Base-by-base conservation (phyloP, 441 rosid species). In the Adansonia grandidieri region DNA sequence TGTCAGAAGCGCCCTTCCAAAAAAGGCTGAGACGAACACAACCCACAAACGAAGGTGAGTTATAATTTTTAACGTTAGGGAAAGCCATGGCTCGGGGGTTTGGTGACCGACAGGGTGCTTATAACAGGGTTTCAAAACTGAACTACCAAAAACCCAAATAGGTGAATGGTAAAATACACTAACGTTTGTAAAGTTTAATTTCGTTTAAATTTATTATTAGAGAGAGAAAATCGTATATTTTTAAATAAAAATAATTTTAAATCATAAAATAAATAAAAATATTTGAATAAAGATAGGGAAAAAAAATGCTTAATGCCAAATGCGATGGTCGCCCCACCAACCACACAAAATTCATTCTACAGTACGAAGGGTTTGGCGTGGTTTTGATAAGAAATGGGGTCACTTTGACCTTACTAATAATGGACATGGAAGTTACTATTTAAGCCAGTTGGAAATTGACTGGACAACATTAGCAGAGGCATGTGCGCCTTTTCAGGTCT, bases 381-480 rank as follows among this genome's bases (percentile, higher is more conserved):
- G 42, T 24, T 24, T 24, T 66, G 48, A 40, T 22, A 53, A 20
- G 53, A 42, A 42, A 61, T 45, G 61, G 79, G 82, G 75, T 60
- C 65, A 61, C 20, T 63, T 76, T 78, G 79, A 76, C 82, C 71
- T 47, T 75, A 37, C 1, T 37, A 37, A 42, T 62, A 47, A 48
- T 73, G 66, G 11, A 13, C 73, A 9, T 0, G 14, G 60, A 69
- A 17, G 76, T 64, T 53, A 80, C 32, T 1, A 13, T 2, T 15
- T 56, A 48, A 45, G 81, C 81, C 88, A 81, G 83, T 80, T 24
- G 28, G 84, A 76, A 54, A 82, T 80, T 77, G 78, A 77, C 83
- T 82, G 84, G 82, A 80, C 83, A 65, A 10, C 82, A 84, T 77
- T 77, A 37, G 32, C 48, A 37, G 15, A 32, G 3, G 19, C 85